phyloP scores from a whole-genome alignment of 2,329 filamentous ascomycete species.

The Nigrospora oryzae region DNA sequence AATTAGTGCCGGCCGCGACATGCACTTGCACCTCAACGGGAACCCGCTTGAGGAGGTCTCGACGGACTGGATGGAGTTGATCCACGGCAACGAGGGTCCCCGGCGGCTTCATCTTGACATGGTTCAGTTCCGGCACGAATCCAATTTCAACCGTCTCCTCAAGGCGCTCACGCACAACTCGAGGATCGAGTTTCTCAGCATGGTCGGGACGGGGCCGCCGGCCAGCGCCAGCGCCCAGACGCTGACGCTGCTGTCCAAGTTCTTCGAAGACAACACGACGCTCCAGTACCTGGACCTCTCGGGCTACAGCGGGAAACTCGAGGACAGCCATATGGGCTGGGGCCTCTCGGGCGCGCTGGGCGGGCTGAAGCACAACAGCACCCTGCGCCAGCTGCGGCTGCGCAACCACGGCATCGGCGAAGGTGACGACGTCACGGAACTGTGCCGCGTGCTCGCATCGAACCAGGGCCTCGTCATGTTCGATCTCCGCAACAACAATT shows the following conservation, averaged over 20 bases:
- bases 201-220: slow-evolving; percentile 45
- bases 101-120: slow-evolving; percentile 45
- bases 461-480: slow-evolving; percentile 42
- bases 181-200: slow-evolving; percentile 41
- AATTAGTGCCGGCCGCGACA: slow-evolving; percentile 37
- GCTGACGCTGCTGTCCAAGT: slow-evolving; percentile 36
- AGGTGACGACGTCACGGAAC: slow-evolving; percentile 24
- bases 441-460: slow-evolving; percentile 38
- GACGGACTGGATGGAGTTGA: slow-evolving; percentile 38
- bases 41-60: slow-evolving; percentile 46
- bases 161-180: slow-evolving; percentile 39
- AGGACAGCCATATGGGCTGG: slow-evolving; percentile 46
- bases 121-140: slow-evolving; percentile 46
- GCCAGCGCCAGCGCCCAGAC: slow-evolving; percentile 35
- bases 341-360: slow-evolving; percentile 42
- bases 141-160: slow-evolving; percentile 41
- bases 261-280: slow-evolving; percentile 42
- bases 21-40: slow-evolving; percentile 40
- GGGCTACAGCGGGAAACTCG: slow-evolving; percentile 47
- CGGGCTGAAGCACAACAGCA: slow-evolving; percentile 34
- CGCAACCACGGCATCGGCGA: slow-evolving; percentile 47
- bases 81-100: slow-evolving; percentile 38
- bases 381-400: slow-evolving; percentile 41
- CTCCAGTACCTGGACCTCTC: slow-evolving; percentile 48
- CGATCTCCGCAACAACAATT: slow-evolving; percentile 46